Evolutionary conservation across 2,329 filamentous ascomycete genomes (phyloP).

Genomic region (Ophiostoma australiae): DNA sequence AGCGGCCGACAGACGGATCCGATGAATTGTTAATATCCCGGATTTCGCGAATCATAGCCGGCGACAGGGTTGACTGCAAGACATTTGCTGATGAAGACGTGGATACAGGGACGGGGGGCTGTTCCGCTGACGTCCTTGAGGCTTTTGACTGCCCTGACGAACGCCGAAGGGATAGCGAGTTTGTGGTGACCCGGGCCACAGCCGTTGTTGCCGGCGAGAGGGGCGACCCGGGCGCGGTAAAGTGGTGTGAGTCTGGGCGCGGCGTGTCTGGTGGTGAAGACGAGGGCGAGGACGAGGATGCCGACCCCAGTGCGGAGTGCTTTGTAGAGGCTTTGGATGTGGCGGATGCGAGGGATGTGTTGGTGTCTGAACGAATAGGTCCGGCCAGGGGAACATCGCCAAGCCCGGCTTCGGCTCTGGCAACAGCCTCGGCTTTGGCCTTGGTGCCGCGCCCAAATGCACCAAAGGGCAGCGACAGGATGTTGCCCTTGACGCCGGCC

Average conservation of each 20-base stretch:
- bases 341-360: constrained; percentile 16
- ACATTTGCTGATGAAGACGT: constrained; percentile 15
- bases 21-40: constrained; percentile 15
- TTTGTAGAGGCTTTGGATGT: neutral
- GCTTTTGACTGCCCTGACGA: neutral
- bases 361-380: neutral
- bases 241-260: neutral
- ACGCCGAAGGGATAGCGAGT: constrained; percentile 6
- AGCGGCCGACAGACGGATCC: constrained; percentile 4
- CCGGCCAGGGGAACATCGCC: neutral
- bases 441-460: neutral
- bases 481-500: constrained; percentile 24
- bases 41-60: constrained; percentile 15
- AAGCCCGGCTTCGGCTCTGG: neutral
- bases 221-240: neutral
- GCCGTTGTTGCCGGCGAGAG: constrained; percentile 5
- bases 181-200: neutral
- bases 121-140: neutral
- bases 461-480: constrained; percentile 18
- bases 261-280: neutral
- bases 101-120: neutral
- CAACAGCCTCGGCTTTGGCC: neutral
- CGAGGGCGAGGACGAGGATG: neutral
- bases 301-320: neutral
- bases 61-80: constrained; percentile 11